Evolutionary conservation across 352 stramenopile species (phyloP), one percentile per base, ranked within the genome.

Genomic region (Globisporangium megalacanthum): DNA sequence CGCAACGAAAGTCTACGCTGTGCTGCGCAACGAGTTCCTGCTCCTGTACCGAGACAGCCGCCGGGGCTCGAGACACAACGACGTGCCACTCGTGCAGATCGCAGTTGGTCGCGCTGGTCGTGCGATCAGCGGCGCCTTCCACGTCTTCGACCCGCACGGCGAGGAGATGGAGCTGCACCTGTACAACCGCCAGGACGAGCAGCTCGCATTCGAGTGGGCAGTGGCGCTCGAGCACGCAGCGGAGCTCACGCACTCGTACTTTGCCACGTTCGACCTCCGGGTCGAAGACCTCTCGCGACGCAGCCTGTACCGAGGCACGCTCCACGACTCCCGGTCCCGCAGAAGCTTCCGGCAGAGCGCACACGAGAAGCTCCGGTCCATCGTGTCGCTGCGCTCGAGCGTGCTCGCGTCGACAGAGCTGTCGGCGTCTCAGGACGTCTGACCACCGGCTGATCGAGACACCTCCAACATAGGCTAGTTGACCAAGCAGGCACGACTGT

Each of bases 281-380:
- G 79, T 85, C 4, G 65, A 88, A 39, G 59, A 87, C 13, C 66
- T 92, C 41, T 68, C 81, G 9, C 77, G 81, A 45, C 54, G 56
- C 39, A 92, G 79, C 46, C 72, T 88, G 52, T 92, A 88, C 58
- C 77, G 77, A 20, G 75, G 75, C 13, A 83, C 73, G 8, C 54
- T 85, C 19, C 71, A 77, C 51, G 80, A 87, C 54, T 71, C 86
- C 33, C 65, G 76, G 5, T 56, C 52, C 17, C 61, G 58, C 39
- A 19, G 57, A 45, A 75, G 56, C 20, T 58, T 73, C 25, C 63
- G 68, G n/a, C 54, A 73, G 19, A 73, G 55, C 47, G 56, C 80
- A 8, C 67, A 74, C 5, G 66, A 71, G 45, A 76, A 31, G 15
- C 15, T 53, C 37, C 33, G 48, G 4, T 52, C 47, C 22, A 19